These are phyloP conservation scores for Artemisia argyi DNA, from an alignment of 129 eudicot species.

Conservation along the genomic window DNA sequence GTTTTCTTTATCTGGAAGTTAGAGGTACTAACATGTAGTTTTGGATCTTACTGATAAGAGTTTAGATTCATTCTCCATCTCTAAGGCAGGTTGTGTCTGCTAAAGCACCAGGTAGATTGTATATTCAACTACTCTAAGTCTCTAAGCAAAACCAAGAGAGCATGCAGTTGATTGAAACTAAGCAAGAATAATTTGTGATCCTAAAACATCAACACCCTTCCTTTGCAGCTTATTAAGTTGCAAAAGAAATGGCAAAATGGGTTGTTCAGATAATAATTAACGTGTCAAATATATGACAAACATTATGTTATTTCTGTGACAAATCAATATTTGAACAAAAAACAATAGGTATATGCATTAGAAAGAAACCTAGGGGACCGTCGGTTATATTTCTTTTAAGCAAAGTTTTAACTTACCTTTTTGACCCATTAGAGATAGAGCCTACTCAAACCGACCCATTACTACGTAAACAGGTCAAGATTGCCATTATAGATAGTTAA, in stretches of 20 bases:
- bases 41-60: slow-evolving; percentile 37
- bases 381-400: not conserved
- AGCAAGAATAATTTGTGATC: not conserved
- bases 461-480: no score
- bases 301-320: no score
- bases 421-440: not conserved
- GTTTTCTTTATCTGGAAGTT: slow-evolving; percentile 8
- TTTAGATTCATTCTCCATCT: slow-evolving; percentile 1
- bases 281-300: no score
- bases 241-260: slow-evolving; percentile 2
- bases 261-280: not conserved
- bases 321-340: no score
- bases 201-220: not conserved
- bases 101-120: not conserved
- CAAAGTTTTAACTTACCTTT: not conserved
- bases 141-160: not conserved
- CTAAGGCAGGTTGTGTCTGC: no score
- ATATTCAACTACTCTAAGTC: not conserved
- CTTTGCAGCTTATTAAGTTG: not conserved
- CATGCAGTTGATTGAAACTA: not conserved
- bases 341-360: no score
- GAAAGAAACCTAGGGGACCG: no score
- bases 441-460: not conserved
- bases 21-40: not conserved
- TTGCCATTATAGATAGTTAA: no score